These are phyloP conservation scores for Pseudogymnoascus sp. DNA, from an alignment of 2,329 filamentous ascomycete species.

Conservation along the genomic window DNA sequence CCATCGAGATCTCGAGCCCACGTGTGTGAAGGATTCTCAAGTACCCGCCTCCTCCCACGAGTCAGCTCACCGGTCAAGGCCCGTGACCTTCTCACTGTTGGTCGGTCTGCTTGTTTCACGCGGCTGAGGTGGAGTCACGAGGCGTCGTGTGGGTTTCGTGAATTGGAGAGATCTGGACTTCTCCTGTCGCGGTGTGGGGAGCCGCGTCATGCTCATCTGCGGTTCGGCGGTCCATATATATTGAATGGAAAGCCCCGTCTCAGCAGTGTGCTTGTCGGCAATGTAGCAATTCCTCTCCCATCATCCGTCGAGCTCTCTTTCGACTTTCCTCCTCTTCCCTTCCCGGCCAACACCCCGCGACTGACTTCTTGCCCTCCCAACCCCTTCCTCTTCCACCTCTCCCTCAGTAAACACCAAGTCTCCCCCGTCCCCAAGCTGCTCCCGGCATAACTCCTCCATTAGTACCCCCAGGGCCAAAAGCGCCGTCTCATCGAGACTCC, in stretches of 20 bases:
- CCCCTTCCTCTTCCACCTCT: slow-evolving; percentile 8
- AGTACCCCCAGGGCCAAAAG: slow-evolving; percentile 67
- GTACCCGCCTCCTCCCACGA: background rate
- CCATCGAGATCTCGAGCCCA: background rate
- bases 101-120: background rate
- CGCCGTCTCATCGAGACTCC: slow-evolving; percentile 71
- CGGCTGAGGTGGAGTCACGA: background rate
- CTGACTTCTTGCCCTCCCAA: background rate
- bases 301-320: background rate
- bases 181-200: background rate
- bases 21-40: background rate
- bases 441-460: slow-evolving; percentile 60
- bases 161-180: background rate
- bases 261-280: background rate
- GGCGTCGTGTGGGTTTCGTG: background rate
- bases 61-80: background rate
- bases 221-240: background rate
- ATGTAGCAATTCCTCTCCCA: background rate
- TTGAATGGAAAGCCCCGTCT: background rate
- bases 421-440: slow-evolving; percentile 54
- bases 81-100: background rate
- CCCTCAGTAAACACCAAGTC: slow-evolving; percentile 66
- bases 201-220: background rate
- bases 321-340: slow-evolving; percentile 3
- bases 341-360: background rate